phyloP scores from a whole-genome alignment of 805 yeast genomes.

The Candida patagonica region DNA sequence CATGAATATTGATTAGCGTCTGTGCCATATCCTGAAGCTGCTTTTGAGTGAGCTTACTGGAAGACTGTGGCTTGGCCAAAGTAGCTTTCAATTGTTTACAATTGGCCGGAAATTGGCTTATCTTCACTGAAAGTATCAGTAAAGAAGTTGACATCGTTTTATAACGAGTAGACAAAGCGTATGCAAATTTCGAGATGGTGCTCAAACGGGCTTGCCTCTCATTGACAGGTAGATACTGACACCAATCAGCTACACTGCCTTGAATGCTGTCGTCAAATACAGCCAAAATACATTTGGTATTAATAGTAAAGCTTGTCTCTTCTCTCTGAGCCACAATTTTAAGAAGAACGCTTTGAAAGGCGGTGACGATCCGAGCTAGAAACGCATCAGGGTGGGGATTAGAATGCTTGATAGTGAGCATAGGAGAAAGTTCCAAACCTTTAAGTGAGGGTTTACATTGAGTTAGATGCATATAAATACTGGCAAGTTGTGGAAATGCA shows the following conservation, averaged over 20 bases:
- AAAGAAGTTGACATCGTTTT: not conserved
- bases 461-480: not conserved
- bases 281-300: no score
- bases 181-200: constrained; percentile 2
- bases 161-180: not conserved
- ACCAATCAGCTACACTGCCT: not conserved
- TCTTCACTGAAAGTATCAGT: not conserved
- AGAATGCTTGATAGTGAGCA: not conserved
- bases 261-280: no score
- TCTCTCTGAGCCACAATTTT: not conserved
- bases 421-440: not conserved
- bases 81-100: not conserved
- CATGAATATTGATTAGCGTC: not conserved
- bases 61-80: not conserved
- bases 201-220: not conserved
- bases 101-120: not conserved
- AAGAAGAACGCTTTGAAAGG: not conserved
- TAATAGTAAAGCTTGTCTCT: no score
- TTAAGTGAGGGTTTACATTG: not conserved
- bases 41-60: not conserved
- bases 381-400: not conserved
- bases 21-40: not conserved
- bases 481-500: not conserved
- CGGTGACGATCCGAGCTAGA: not conserved
- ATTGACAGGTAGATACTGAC: not conserved